Evolutionary conservation across 495 filamentous ascomycete species (phyloP).

Genomic region (Trichoderma parareesei): DNA sequence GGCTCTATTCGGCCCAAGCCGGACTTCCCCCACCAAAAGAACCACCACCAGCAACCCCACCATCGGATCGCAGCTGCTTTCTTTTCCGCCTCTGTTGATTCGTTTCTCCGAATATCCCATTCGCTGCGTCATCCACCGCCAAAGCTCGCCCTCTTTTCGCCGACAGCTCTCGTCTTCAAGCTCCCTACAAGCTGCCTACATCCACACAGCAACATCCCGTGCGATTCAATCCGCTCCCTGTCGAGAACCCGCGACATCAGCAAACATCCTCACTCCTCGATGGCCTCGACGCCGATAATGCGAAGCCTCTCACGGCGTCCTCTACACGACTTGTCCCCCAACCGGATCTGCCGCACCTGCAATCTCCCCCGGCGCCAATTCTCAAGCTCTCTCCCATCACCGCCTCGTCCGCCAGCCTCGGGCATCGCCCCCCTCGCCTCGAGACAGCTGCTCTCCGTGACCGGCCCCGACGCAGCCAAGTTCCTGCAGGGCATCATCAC

Average conservation of each 20-base stretch:
- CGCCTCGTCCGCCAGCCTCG: conserved; percentile 29
- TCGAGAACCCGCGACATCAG: not conserved
- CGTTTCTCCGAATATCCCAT: not conserved
- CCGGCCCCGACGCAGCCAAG: conserved; percentile 67
- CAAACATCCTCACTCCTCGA: not conserved
- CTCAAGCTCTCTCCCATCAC: conserved; percentile 12
- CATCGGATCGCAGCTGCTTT: not conserved
- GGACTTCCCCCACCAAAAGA: not conserved
- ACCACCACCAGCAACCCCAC: not conserved
- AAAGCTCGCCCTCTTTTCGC: not conserved
- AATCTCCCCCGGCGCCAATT: conserved; percentile 16
- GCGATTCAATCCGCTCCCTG: not conserved
- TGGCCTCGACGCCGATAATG: not conserved
- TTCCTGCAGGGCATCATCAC: conserved; percentile 88
- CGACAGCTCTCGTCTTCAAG: not conserved
- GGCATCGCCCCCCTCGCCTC: conserved; percentile 51
- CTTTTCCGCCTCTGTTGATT: not conserved
- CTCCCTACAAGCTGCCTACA: not conserved
- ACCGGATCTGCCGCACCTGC: conserved; percentile 23
- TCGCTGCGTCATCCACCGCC: not conserved
- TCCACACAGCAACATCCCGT: not conserved
- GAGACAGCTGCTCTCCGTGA: conserved; percentile 69
- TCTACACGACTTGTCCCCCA: not conserved
- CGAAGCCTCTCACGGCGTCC: conserved; percentile 1
- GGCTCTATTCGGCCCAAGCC: not conserved